These are phyloP conservation scores for Tothia fuscella DNA, from an alignment of 2,329 filamentous ascomycete genomes.

Conservation along the genomic window DNA sequence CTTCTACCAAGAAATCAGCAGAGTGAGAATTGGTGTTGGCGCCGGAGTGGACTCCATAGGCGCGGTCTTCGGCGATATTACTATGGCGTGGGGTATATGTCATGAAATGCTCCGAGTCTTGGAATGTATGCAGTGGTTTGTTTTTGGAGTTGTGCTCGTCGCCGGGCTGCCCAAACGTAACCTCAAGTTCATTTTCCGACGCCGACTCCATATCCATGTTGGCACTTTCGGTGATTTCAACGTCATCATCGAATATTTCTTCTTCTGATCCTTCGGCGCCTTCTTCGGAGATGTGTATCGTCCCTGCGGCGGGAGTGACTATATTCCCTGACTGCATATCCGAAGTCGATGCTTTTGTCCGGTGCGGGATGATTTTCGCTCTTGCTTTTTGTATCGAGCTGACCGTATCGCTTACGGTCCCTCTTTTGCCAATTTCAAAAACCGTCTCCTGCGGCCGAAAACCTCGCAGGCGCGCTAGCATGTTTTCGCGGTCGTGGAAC, in stretches of 20 bases:
- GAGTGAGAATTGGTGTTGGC: conserved; percentile 38
- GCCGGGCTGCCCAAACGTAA: conserved; percentile 30
- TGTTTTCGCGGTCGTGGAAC: conserved; percentile 60
- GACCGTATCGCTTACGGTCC: conserved; percentile 51
- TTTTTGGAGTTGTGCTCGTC: conserved; percentile 19
- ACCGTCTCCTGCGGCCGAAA: conserved; percentile 89
- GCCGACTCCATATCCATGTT: conserved; percentile 30
- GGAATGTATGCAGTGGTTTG: conserved; percentile 47
- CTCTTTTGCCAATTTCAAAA: conserved; percentile 76
- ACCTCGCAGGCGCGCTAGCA: conserved; percentile 78
- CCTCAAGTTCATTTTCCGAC: conserved; percentile 43
- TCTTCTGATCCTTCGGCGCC: conserved; percentile 20
- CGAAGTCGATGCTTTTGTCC: not conserved
- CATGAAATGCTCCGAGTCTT: conserved; percentile 91
- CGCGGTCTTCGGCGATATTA: conserved; percentile 78
- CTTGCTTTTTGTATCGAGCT: conserved; percentile 65
- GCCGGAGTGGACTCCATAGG: conserved; percentile 84
- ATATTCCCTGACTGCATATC: not conserved
- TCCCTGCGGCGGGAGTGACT: not conserved
- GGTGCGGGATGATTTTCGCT: conserved; percentile 28
- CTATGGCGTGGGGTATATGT: conserved; percentile 74
- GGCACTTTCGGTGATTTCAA: conserved; percentile 5
- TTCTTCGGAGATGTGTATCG: conserved; percentile 16
- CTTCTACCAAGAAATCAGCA: conserved; percentile 73
- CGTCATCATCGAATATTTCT: conserved; percentile 29